These are phyloP conservation scores for Prunella vulgaris DNA, from an alignment of 257 asterid genomes.

Conservation along the genomic window DNA sequence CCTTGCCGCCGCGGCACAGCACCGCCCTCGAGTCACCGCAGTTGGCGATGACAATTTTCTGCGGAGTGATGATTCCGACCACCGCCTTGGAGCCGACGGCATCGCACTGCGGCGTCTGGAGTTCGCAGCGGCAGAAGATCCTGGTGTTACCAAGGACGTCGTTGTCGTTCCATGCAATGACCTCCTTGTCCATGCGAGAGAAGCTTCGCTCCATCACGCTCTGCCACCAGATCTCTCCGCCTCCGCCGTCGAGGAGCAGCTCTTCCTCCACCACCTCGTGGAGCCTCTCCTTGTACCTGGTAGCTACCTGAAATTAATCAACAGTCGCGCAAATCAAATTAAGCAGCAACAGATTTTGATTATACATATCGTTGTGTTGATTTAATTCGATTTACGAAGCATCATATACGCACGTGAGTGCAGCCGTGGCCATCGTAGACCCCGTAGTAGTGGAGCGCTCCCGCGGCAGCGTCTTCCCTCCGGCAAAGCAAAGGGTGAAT, in stretches of 20 bases:
- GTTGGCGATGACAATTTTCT: constrained; percentile 53
- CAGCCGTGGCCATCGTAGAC: constrained; percentile 88
- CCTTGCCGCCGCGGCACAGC: constrained; percentile 64
- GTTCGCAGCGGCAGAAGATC: constrained; percentile 60
- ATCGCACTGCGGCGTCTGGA: constrained; percentile 54
- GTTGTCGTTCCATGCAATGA: constrained; percentile 26
- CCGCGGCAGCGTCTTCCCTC: constrained; percentile 1
- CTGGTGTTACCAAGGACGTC: constrained; percentile 1
- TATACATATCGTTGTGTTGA: too few species aligned
- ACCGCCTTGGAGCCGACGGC: constrained; percentile 81
- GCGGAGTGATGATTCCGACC: constrained; percentile 47
- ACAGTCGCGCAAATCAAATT: background rate
- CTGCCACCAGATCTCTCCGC: constrained; percentile 31
- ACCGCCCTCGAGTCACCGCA: too few species aligned
- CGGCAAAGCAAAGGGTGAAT: constrained; percentile 52
- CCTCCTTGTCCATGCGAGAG: constrained; percentile 80
- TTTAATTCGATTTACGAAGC: background rate
- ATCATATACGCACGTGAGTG: constrained; percentile 58
- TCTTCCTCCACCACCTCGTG: constrained; percentile 72
- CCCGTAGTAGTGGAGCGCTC: constrained; percentile 46
- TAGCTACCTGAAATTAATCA: constrained; percentile 46
- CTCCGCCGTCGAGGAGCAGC: constrained; percentile 22
- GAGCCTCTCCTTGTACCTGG: constrained; percentile 53
- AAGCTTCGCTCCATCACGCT: constrained; percentile 51
- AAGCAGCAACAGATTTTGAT: background rate